Conservation (phyloP, 176 grass and related monocot species). For the Melocanna baccifera region DNA sequence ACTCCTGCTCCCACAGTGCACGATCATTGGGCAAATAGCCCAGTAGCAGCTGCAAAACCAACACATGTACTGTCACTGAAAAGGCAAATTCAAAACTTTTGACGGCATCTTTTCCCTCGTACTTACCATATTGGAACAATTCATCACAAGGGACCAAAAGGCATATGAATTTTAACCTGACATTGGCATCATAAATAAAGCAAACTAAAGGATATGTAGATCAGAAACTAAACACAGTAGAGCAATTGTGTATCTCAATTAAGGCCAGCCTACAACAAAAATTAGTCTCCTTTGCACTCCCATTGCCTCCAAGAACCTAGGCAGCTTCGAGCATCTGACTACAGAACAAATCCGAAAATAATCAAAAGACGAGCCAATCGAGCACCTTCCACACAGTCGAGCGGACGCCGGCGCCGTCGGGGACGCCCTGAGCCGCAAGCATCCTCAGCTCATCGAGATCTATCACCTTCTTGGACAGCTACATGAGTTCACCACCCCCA, state of each 20-base stretch:
- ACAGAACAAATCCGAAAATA: slow-evolving; percentile 2
- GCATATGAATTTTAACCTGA: neutral
- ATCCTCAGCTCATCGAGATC: slow-evolving; percentile 77
- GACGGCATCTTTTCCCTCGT: slow-evolving; percentile 12
- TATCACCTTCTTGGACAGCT: slow-evolving; percentile 80
- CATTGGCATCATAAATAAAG: neutral
- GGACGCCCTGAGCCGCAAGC: slow-evolving; percentile 65
- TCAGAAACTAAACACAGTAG: neutral
- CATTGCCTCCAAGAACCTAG: neutral
- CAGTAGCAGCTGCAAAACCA: slow-evolving; percentile 67
- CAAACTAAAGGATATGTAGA: neutral
- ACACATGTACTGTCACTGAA: slow-evolving; percentile 15
- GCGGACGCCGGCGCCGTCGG: slow-evolving; percentile 66
- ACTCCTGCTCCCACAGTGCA: slow-evolving; percentile 59
- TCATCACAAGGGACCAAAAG: neutral
- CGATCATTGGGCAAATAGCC: slow-evolving; percentile 71
- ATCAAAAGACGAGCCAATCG: neutral
- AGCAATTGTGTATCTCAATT: neutral
- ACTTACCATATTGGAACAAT: neutral
- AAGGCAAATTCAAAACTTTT: slow-evolving; percentile 25
- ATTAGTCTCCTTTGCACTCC: neutral
- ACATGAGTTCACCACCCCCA: slow-evolving; percentile 9
- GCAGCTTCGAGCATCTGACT: neutral
- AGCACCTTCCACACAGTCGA: slow-evolving; percentile 85
- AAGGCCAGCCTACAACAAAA: neutral